A percentile compares a stretch with the other conserved stretches of the same genome.
These are phyloP conservation scores for Zygosaccharomyces bisporus DNA, from an alignment of 805 yeast genomes.

Conservation along the genomic window DNA sequence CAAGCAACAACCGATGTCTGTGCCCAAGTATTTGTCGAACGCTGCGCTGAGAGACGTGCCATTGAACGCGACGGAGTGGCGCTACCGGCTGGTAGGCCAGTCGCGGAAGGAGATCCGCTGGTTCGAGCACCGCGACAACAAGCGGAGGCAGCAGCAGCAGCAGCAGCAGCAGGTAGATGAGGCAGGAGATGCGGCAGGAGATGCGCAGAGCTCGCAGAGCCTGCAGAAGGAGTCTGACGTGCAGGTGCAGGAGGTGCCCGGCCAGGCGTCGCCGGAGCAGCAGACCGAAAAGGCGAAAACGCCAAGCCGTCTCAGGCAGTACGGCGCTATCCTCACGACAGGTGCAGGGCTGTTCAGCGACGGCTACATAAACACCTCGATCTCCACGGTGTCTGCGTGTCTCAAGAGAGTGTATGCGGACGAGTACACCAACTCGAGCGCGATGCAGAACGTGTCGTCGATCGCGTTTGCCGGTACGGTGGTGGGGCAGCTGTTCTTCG, in stretches of 20 bases:
- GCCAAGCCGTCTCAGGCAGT: constrained; percentile 26
- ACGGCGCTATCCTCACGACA: constrained; percentile 72
- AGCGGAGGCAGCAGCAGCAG: not conserved
- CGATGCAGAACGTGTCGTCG: constrained; percentile 75
- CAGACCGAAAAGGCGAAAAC: not conserved
- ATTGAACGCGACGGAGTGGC: constrained; percentile 36
- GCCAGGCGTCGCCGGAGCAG: no score
- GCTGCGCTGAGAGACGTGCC: constrained; percentile 49
- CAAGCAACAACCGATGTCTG: no score
- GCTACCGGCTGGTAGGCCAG: constrained; percentile 43
- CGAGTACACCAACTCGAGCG: constrained; percentile 58
- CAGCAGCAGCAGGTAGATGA: constrained; percentile 12
- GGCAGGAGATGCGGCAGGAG: constrained; percentile 20
- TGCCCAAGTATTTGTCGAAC: not conserved
- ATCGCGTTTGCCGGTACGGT: constrained; percentile 93
- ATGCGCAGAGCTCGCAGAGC: not conserved
- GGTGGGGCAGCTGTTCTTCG: constrained; percentile 78
- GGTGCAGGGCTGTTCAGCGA: constrained; percentile 94
- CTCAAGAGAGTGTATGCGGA: constrained; percentile 61
- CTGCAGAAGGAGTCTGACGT: not conserved
- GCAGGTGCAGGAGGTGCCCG: not conserved
- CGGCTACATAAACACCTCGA: constrained; percentile 86
- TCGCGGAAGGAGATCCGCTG: constrained; percentile 44
- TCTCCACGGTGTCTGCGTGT: constrained; percentile 72
- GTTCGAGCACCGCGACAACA: constrained; percentile 30